Conservation (phyloP, 768 basidiomycete species). For the Termitomyces eurrhizus region DNA sequence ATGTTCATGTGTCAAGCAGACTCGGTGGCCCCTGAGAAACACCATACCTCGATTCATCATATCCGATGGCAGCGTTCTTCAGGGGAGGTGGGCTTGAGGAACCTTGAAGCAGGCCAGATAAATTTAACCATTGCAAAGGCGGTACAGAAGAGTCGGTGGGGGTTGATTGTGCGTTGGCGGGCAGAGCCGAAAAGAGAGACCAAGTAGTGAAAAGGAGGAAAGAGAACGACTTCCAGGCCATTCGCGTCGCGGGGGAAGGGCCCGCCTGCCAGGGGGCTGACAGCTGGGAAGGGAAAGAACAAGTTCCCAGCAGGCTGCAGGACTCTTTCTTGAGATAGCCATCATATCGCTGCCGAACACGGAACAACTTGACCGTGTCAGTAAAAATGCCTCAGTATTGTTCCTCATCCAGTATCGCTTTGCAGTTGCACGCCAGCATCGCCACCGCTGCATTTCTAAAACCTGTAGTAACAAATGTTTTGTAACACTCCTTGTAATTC, state of each 20-base stretch:
- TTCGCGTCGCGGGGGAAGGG: conserved; percentile 20
- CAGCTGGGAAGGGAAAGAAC: conserved; percentile 8
- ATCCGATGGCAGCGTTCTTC: conserved; percentile 70
- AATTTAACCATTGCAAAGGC: conserved; percentile 74
- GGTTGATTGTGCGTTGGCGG: conserved; percentile 40
- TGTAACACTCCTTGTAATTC: background rate
- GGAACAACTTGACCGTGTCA: conserved; percentile 12
- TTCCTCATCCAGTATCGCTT: background rate
- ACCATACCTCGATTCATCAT: conserved; percentile 40
- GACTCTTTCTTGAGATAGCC: conserved; percentile 8
- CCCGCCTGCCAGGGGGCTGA: conserved; percentile 15
- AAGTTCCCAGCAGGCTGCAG: conserved; percentile 10
- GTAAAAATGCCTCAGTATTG: background rate
- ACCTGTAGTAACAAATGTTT: background rate
- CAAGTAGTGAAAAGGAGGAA: conserved; percentile 23
- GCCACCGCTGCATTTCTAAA: background rate
- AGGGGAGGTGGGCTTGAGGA: conserved; percentile 55
- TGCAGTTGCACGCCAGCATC: background rate
- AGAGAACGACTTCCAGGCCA: conserved; percentile 25
- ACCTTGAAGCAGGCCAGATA: conserved; percentile 54
- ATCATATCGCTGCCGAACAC: conserved; percentile 16
- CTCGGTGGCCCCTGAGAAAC: background rate
- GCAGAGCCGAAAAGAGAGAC: conserved; percentile 15
- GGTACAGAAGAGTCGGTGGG: conserved; percentile 54
- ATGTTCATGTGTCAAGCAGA: conserved; percentile 14